Base-by-base conservation (phyloP, 768 basidiomycete species). In the Lactarius trivialis region DNA sequence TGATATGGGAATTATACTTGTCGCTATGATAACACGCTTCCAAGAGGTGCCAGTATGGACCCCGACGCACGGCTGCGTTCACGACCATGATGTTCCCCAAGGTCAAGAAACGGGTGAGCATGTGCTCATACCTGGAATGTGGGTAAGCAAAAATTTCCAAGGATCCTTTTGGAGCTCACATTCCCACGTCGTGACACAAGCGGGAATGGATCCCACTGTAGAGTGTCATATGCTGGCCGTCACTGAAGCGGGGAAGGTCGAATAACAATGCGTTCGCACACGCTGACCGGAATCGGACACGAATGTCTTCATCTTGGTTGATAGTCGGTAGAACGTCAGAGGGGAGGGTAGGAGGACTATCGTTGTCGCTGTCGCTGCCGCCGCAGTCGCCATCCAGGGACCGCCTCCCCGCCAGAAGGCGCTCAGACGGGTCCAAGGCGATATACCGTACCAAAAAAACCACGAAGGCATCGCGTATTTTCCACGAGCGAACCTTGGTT, bases 11-110 rank as follows among this genome's bases (percentile, higher is more conserved):
- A 58, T 69, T 61, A 74, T 68, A 73, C 78, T 74, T 49, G 75
- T 76, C 67, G 70, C 64, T 78, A 73, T 65, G 77, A 65, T 76
- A 68, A 72, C 82, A 82, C 7, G 82, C 81, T 71, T 95, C 93
- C 62, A 98, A 76, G 54, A 98, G 71, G 72, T 96, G 88, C 85
- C 89, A 94, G 70, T 96, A 93, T 1, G 93, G 82, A 4, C 85
- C 89, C 17, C 91, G 84, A 30, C 95, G 81, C 24, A 88, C 81
- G 1, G 82, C 80, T 1, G 91, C 87, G 69, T 86, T 89, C 19
- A 84, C 81, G 43, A 97, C 80, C 81, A 91, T 86, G 65, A 87
- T 82, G 73, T 91, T 93, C 30, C 84, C 88, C 15, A 89, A 76
- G 21, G 79, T 83, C 32, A 93, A 76, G 32, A 86, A 78, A 45